A percentile compares a stretch with the other conserved stretches of the same genome.
These are phyloP conservation scores for Suaeda aralocaspica DNA, from an alignment of 148 eudicot genomes.

Conservation along the genomic window DNA sequence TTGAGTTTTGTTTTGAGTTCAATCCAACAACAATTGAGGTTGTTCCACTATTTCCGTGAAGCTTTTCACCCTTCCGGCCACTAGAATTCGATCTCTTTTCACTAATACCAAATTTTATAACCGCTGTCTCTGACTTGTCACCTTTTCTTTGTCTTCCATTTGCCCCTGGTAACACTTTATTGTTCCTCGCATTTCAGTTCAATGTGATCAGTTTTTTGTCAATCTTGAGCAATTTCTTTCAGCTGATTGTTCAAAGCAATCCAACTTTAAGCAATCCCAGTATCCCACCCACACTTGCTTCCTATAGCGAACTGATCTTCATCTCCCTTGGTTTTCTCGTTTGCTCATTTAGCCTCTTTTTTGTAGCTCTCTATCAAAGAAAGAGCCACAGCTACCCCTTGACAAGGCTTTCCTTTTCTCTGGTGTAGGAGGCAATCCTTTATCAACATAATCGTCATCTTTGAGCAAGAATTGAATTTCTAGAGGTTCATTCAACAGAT, in stretches of 20 bases:
- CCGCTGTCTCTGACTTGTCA: conserved; percentile 26
- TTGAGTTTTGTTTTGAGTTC: conserved; percentile 30
- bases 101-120: conserved; percentile 31
- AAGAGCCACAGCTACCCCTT: conserved; percentile 37
- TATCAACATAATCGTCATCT: conserved; percentile 16
- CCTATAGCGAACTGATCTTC: conserved; percentile 16
- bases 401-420: conserved; percentile 28
- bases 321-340: conserved; percentile 30
- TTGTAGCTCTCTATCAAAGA: conserved; percentile 39
- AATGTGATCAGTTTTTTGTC: conserved; percentile 8
- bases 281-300: conserved; percentile 38
- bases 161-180: background rate
- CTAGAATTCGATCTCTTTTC: conserved; percentile 26
- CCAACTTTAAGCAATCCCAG: conserved; percentile 34
- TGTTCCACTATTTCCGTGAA: conserved; percentile 20
- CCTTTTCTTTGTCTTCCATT: conserved; percentile 15
- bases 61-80: conserved; percentile 30
- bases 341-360: conserved; percentile 28
- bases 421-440: conserved; percentile 18
- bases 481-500: conserved; percentile 25
- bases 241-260: conserved; percentile 56
- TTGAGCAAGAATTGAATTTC: conserved; percentile 14
- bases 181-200: conserved; percentile 18
- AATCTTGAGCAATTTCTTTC: conserved; percentile 25
- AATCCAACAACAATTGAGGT: conserved; percentile 31